Evolutionary conservation across 2,329 filamentous ascomycete species (phyloP), one percentile per base, ranked within the genome.

Genomic region (Penicillium brasilianum): DNA sequence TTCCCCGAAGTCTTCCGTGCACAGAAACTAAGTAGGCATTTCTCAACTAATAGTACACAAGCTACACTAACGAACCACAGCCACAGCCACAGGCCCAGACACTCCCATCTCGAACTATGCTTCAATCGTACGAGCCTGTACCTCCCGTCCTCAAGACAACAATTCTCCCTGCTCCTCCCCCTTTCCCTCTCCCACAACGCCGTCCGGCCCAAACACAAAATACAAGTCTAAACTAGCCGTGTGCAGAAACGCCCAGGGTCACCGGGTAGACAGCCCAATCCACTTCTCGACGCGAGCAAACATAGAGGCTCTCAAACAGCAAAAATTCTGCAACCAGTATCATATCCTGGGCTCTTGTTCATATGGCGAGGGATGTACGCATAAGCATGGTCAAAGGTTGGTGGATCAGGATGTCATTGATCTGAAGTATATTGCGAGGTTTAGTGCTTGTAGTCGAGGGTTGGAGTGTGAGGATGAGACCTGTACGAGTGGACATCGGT

Each of bases 261-360:
- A 68, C 18, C 60, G 66, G 16, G 64, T 77, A 16, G 76, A 78
- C 55, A 46, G 63, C 1, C 64, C 59, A 0, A 43, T 74, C 25
- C 64, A 53, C 3, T 70, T 57, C 28, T 67, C 63, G 2, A 51
- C 58, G 5, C 61, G 60, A 30, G 39, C 57, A 3, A 64, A 69
- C 11, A 62, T 74, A 20, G 56, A 63, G 5, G 53, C 34, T 4
- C 55, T 78, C 37, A 77, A 72, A 52, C 41, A 52, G 20, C 63
- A 58, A 7, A 78, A 73, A 39, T 63, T 76, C 18, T 78, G 76
- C 66, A 77, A 78, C 54, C 65, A 54, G 10, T 76, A 67, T 41
- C 72, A 77, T 52, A 67, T 78, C 3, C 53, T 74, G 14, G 71
- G 70, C 0, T 52, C 32, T 2, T 73, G 71, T 49, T 22, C 57